phyloP scores from a whole-genome alignment of 2,329 filamentous ascomycete genomes.

The Pyrenophora teres region DNA sequence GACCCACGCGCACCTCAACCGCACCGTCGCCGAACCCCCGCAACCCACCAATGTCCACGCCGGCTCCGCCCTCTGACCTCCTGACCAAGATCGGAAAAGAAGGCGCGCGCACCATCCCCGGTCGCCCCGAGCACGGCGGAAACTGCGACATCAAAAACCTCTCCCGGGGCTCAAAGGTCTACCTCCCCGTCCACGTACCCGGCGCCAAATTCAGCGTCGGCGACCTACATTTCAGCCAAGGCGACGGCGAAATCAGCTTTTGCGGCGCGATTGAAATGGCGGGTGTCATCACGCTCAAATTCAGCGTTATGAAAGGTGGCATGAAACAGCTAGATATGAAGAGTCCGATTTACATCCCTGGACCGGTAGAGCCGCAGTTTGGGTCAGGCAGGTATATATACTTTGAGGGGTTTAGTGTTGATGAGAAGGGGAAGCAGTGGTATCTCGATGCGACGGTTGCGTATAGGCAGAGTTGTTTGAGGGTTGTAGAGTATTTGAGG shows the following conservation, averaged over 20 bases:
- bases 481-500: conserved; percentile 78
- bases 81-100: conserved; percentile 73
- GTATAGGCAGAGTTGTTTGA: conserved; percentile 79
- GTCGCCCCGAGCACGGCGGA: conserved; percentile 83
- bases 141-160: conserved; percentile 94
- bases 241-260: conserved; percentile 87
- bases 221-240: conserved; percentile 85
- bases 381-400: conserved; percentile 80
- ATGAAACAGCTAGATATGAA: conserved; percentile 76
- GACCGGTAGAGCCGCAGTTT: conserved; percentile 86
- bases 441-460: conserved; percentile 86
- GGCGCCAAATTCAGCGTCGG: conserved; percentile 91
- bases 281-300: conserved; percentile 86
- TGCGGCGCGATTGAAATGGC: conserved; percentile 87
- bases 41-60: conserved; percentile 73
- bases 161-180: conserved; percentile 78
- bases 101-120: conserved; percentile 82
- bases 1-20: conserved; percentile 61
- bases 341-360: conserved; percentile 82
- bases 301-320: conserved; percentile 83
- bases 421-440: conserved; percentile 86
- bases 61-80: conserved; percentile 64
- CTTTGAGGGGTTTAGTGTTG: conserved; percentile 89
- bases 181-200: conserved; percentile 81
- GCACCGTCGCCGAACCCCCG: conserved; percentile 78